phyloP scores from a whole-genome alignment of 2,329 filamentous ascomycete species.

The Cytospora paraplurivora region DNA sequence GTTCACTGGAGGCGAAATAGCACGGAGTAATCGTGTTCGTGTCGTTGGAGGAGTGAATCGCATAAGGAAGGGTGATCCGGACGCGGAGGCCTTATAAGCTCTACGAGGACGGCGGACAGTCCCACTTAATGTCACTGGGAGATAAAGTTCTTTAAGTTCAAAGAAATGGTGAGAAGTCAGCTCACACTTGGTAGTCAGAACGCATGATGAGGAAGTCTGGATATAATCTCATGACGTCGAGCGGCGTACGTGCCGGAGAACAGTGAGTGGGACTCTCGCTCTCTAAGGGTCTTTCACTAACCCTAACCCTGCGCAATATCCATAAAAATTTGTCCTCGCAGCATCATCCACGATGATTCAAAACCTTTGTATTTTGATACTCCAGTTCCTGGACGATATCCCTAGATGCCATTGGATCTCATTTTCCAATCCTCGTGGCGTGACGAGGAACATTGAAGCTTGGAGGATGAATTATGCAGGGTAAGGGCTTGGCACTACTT shows the following conservation, averaged over 20 bases:
- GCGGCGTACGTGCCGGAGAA: not conserved
- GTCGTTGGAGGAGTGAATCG: conserved; percentile 2
- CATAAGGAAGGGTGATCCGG: conserved; percentile 1
- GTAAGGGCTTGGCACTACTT: not conserved
- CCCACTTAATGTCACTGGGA: not conserved
- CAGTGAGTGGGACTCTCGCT: not conserved
- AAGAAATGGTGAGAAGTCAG: not conserved
- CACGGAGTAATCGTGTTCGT: conserved; percentile 8
- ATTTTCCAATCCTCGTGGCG: too few relatives aligned
- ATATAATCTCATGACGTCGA: conserved; percentile 21
- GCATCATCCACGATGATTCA: too few relatives aligned
- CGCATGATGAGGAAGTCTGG: not conserved
- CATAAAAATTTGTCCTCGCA: too few relatives aligned
- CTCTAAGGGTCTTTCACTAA: too few relatives aligned
- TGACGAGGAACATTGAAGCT: too few relatives aligned
- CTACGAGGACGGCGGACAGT: not conserved
- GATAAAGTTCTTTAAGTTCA: not conserved
- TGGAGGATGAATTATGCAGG: not conserved
- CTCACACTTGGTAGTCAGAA: not conserved
- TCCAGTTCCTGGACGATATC: too few relatives aligned
- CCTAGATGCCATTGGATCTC: too few relatives aligned
- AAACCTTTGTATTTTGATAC: too few relatives aligned
- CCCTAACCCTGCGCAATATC: too few relatives aligned
- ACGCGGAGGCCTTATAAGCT: conserved; percentile 1
- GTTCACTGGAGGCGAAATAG: conserved; percentile 19